Evolutionary conservation across 768 basidiomycete genomes (phyloP), one percentile per base, ranked within the genome.

Genomic region (Boletus tomentosulus): DNA sequence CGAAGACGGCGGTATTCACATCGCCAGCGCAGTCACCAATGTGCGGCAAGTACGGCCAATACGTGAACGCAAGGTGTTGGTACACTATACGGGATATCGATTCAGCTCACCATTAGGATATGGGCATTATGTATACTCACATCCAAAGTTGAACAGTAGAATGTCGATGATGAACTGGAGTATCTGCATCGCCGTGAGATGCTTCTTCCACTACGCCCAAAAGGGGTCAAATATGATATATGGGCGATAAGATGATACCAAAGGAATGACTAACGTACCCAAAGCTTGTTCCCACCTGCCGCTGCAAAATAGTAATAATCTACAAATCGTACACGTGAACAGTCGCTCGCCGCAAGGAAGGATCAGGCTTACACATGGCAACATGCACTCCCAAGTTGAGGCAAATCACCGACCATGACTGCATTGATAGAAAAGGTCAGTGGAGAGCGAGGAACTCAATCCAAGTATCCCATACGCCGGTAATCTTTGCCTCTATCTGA

Each of bases 261-360:
- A 5, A 10, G n/a, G n/a, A 10, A 12, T 11, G 30, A 12, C 39
- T 3, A 24, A 57, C 55, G 39, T 34, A 66, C 66, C 66, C 66
- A 66, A 7, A 54, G 24, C 47, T 56, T 68, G 22, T 55, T 37
- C 6, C 66, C 65, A 13, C 93, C 93, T 50, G 95, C 92, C 35
- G 92, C 90, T n/a, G 91, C 91, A 69, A 86, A 97, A 75, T 98
- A 98, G 74, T 98, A 98, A 74, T 97, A 98, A 77, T 98, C 92
- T 94, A 66, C 9, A 48, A 28, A 11, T n/a, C 46, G 30, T 11
- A 19, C 3, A 55, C 35, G 38, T 50, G n/a, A 45, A 31, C 38
- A 30, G 34, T 31, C 13, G 31, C 25, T 41, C 35, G 6, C 34
- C 19, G 47, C n/a, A 34, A 50, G 44, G 11, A 42, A 50, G 38